A percentile compares a stretch with the other conserved stretches of the same genome.
These are phyloP conservation scores for Pleurostoma richardsiae DNA, from an alignment of 2,329 filamentous ascomycete genomes.

Conservation along the genomic window DNA sequence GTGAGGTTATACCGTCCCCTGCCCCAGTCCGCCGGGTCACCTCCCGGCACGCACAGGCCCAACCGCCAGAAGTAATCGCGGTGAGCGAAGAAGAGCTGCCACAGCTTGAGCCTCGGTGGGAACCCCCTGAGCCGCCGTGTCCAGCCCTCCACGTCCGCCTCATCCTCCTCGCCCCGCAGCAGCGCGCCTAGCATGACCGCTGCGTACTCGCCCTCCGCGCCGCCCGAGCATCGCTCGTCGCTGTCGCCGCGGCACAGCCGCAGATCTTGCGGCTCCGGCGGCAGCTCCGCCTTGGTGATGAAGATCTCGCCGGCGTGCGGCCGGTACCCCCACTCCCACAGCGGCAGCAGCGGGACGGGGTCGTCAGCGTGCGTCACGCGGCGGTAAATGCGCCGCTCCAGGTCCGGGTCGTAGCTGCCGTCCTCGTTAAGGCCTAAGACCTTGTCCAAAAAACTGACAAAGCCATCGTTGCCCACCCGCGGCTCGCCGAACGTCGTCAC, in stretches of 20 bases:
- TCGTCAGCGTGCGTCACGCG: slow-evolving; percentile 83
- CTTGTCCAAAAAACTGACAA: slow-evolving; percentile 50
- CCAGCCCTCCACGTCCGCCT: slow-evolving; percentile 13
- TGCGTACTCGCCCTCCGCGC: slow-evolving; percentile 37
- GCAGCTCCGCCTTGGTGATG: slow-evolving; percentile 67
- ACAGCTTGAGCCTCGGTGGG: slow-evolving; percentile 65
- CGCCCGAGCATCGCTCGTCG: slow-evolving; percentile 68
- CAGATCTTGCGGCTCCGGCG: slow-evolving; percentile 66
- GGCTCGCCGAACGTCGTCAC: slow-evolving; percentile 95
- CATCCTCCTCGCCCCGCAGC: slow-evolving; percentile 11
- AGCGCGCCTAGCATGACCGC: slow-evolving; percentile 4
- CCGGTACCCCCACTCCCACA: slow-evolving; percentile 81
- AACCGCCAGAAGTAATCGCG: slow-evolving; percentile 95
- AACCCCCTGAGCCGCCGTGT: slow-evolving; percentile 49
- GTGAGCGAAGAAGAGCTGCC: slow-evolving; percentile 90
- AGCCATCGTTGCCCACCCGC: slow-evolving; percentile 51
- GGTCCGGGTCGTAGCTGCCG: slow-evolving; percentile 15
- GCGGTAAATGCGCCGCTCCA: slow-evolving; percentile 49
- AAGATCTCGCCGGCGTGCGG: slow-evolving; percentile 85
- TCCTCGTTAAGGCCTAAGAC: slow-evolving; percentile 40
- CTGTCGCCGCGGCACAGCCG: slow-evolving; percentile 64
- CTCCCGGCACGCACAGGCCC: slow-evolving; percentile 81
- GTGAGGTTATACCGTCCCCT: slow-evolving; percentile 39
- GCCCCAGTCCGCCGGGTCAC: slow-evolving; percentile 65
- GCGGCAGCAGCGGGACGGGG: slow-evolving; percentile 81